Conservation (phyloP, 768 basidiomycete species). For the Tricholoma sp. region DNA sequence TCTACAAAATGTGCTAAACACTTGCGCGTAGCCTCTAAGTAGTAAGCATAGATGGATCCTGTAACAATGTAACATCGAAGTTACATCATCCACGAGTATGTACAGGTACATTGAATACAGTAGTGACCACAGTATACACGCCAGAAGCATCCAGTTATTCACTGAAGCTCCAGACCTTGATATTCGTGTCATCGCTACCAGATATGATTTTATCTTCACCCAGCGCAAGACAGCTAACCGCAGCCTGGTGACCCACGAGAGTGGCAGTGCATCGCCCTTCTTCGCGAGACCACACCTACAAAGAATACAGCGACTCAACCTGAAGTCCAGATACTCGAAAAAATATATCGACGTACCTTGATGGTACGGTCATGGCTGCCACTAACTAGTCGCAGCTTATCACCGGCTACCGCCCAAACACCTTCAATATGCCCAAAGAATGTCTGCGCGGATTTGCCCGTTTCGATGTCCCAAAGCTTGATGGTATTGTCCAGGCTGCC, state of each 20-base stretch:
- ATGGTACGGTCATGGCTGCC: slow-evolving; percentile 96
- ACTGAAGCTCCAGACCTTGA: slow-evolving; percentile 79
- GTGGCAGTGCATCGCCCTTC: slow-evolving; percentile 84
- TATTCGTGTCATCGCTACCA: slow-evolving; percentile 89
- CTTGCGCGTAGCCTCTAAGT: too few species aligned
- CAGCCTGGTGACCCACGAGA: slow-evolving; percentile 89
- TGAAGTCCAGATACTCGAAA: background rate
- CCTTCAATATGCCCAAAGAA: slow-evolving; percentile 98
- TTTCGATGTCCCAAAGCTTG: slow-evolving; percentile 93
- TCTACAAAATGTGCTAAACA: too few species aligned
- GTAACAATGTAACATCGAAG: too few species aligned
- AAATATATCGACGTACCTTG: slow-evolving; percentile 55
- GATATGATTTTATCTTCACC: slow-evolving; percentile 95
- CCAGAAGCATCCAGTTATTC: slow-evolving; percentile 27
- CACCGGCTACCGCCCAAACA: slow-evolving; percentile 93
- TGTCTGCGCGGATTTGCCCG: slow-evolving; percentile 70
- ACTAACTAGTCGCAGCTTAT: slow-evolving; percentile 86
- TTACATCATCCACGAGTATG: too few species aligned
- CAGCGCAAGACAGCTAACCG: slow-evolving; percentile 85
- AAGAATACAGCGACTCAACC: slow-evolving; percentile 1
- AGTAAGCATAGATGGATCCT: too few species aligned
- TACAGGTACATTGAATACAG: slow-evolving; percentile 6
- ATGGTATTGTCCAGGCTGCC: slow-evolving; percentile 94
- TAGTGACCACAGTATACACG: background rate
- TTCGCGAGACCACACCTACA: slow-evolving; percentile 89